A percentile compares a stretch with the other conserved stretches of the same genome.
These are phyloP conservation scores for Trichoderma asperellum DNA, from an alignment of 2,329 filamentous ascomycete species.

Conservation along the genomic window DNA sequence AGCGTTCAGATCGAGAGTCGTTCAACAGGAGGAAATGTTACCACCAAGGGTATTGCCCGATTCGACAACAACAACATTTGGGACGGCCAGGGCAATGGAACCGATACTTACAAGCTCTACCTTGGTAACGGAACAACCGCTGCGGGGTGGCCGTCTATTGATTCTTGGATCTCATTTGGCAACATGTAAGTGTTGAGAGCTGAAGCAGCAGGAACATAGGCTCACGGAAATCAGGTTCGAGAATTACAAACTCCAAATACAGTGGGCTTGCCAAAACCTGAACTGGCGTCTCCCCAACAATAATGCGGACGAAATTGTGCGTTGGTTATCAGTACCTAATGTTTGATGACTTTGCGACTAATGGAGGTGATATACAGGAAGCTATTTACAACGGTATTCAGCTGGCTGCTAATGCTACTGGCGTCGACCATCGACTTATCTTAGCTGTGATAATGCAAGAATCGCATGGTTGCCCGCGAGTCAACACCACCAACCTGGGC, in stretches of 20 bases:
- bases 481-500: slow-evolving; percentile 45
- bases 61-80: slow-evolving; percentile 27
- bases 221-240: slow-evolving; percentile 33
- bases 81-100: slow-evolving; percentile 32
- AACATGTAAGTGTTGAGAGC: slow-evolving; percentile 24
- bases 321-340: background rate
- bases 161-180: slow-evolving; percentile 24
- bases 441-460: slow-evolving; percentile 51
- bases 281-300: slow-evolving; percentile 28
- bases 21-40: background rate
- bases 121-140: slow-evolving; percentile 21
- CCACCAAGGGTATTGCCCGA: background rate
- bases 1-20: background rate
- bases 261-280: slow-evolving; percentile 26
- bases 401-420: slow-evolving; percentile 36
- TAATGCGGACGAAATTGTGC: slow-evolving; percentile 28
- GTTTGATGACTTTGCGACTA: background rate
- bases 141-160: slow-evolving; percentile 26
- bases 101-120: slow-evolving; percentile 38
- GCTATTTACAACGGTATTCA: slow-evolving; percentile 39
- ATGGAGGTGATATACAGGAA: slow-evolving; percentile 15
- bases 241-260: slow-evolving; percentile 32
- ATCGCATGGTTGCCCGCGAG: slow-evolving; percentile 50
- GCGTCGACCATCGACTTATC: slow-evolving; percentile 49
- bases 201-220: background rate